Evolutionary conservation across 176 grass and related monocot genomes (phyloP).

Genomic region (Aegilops longissima): DNA sequence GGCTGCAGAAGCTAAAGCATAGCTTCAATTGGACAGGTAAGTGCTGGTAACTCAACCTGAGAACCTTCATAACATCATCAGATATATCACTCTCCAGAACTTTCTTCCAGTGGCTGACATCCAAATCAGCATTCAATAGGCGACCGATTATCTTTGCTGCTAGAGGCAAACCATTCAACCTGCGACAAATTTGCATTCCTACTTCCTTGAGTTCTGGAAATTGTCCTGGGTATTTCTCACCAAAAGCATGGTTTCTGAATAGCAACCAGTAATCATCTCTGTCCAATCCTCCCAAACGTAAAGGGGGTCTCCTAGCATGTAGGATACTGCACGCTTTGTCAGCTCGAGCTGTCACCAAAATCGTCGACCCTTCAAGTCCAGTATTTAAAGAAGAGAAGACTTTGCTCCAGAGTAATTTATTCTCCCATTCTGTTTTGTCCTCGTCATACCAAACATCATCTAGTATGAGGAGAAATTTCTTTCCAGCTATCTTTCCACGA

Average conservation of each 20-base stretch:
- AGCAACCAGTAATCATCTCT: constrained; percentile 53
- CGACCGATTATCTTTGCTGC: constrained; percentile 56
- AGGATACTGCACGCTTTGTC: constrained; percentile 37
- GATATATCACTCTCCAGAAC: constrained; percentile 56
- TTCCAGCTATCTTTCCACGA: constrained; percentile 29
- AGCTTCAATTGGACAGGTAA: constrained; percentile 49
- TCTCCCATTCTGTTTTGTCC: constrained; percentile 39
- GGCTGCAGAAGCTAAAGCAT: constrained; percentile 68
- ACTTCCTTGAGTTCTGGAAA: constrained; percentile 48
- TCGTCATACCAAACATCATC: constrained; percentile 79
- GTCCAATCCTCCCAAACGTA: constrained; percentile 47
- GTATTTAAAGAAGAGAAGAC: constrained; percentile 37
- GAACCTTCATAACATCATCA: constrained; percentile 60
- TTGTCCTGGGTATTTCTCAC: constrained; percentile 25
- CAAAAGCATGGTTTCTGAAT: constrained; percentile 44
- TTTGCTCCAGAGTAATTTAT: constrained; percentile 31
- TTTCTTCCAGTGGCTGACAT: constrained; percentile 44
- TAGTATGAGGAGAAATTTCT: constrained; percentile 56
- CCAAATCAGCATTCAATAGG: constrained; percentile 45
- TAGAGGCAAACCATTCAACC: constrained; percentile 57
- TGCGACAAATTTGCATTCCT: constrained; percentile 42
- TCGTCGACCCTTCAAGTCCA: constrained; percentile 41
- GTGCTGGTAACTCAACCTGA: constrained; percentile 62
- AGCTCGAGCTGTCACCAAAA: constrained; percentile 48
- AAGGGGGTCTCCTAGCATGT: constrained; percentile 1